These are phyloP conservation scores for Cytospora piceae DNA, from an alignment of 2,329 filamentous ascomycete genomes.

Conservation along the genomic window DNA sequence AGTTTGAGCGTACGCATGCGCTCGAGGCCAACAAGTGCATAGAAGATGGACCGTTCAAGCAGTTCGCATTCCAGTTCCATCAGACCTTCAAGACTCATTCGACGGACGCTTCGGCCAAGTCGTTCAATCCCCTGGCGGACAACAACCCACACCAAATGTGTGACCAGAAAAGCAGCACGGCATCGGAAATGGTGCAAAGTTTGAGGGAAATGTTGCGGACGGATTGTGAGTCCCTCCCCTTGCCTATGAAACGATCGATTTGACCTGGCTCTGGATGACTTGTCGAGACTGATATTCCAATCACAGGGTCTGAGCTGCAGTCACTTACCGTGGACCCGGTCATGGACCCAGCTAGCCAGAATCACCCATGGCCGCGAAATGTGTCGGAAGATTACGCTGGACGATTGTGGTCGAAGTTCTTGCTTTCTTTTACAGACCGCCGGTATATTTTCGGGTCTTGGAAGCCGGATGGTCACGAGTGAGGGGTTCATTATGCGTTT, in stretches of 20 bases:
- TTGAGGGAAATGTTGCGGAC: constrained; percentile 49
- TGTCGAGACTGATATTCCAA: constrained; percentile 16
- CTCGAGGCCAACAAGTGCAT: constrained; percentile 53
- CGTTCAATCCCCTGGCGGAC: constrained; percentile 61
- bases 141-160: constrained; percentile 44
- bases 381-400: constrained; percentile 56
- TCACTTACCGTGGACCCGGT: constrained; percentile 53
- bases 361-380: constrained; percentile 52
- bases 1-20: constrained; percentile 49
- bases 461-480: background rate
- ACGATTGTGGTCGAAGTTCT: constrained; percentile 56
- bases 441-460: constrained; percentile 49
- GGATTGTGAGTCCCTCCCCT: constrained; percentile 47
- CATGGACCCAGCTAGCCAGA: constrained; percentile 43
- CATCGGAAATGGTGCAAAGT: constrained; percentile 49
- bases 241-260: background rate
- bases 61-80: constrained; percentile 64
- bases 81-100: constrained; percentile 62
- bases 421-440: constrained; percentile 58
- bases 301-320: constrained; percentile 45
- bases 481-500: background rate
- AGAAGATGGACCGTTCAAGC: constrained; percentile 63
- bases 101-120: constrained; percentile 50
- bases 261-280: background rate
- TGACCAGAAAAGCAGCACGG: constrained; percentile 50